Conservation (phyloP, 2,329 filamentous ascomycete genomes). For the Echinosphaeria canescens region DNA sequence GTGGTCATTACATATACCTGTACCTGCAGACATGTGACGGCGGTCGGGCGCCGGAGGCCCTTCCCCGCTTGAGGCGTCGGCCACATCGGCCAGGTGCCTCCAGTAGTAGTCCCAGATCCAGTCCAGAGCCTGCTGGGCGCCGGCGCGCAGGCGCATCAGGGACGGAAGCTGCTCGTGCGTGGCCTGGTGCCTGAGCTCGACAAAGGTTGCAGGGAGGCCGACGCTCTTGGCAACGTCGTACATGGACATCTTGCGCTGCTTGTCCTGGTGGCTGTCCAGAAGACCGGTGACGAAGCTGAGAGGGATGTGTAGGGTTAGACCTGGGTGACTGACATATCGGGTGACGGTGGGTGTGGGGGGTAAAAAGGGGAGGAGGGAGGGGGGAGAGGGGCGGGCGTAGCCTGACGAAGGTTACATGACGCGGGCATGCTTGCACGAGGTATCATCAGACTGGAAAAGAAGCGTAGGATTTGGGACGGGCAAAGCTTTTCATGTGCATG, state of each 20-base stretch:
- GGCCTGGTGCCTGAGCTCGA: conserved; percentile 75
- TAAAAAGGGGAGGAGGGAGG: too few species aligned
- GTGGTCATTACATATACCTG: too few species aligned
- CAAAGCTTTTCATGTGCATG: too few species aligned
- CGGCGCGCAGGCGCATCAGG: conserved; percentile 47
- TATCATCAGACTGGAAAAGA: too few species aligned
- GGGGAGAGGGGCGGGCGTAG: conserved; percentile 1
- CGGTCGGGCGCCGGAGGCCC: too few species aligned
- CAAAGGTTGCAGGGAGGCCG: conserved; percentile 55
- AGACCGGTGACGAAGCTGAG: conserved; percentile 60
- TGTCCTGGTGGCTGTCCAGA: conserved; percentile 51
- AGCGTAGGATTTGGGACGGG: too few species aligned
- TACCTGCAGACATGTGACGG: too few species aligned
- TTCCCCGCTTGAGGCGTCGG: too few species aligned
- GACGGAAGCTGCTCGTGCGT: conserved; percentile 77
- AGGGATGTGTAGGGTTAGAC: background rate
- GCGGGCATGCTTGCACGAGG: too few species aligned
- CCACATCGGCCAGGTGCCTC: conserved; percentile 33
- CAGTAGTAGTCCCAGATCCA: conserved; percentile 93
- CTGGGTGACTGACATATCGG: background rate
- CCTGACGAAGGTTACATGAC: background rate
- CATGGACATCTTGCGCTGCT: conserved; percentile 48
- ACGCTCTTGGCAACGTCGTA: conserved; percentile 47
- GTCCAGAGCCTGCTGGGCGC: conserved; percentile 44
- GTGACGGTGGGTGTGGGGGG: background rate